Conservation (phyloP, 2,329 filamentous ascomycete genomes). For the Aureobasidium sp. region DNA sequence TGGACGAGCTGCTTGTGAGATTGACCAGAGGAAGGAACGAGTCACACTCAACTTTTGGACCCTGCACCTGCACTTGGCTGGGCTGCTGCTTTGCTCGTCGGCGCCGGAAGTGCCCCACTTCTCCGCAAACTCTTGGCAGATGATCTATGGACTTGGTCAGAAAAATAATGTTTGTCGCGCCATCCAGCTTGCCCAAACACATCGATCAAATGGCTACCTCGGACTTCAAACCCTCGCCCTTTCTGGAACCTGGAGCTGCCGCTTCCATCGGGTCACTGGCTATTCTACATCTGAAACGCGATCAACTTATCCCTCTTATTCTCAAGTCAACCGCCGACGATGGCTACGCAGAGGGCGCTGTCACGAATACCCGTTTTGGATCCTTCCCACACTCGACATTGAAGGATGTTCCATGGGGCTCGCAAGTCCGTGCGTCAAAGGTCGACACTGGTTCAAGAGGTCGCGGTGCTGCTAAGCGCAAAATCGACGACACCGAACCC, state of each 20-base stretch:
- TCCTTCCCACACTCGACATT: constrained; percentile 51
- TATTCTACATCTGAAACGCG: constrained; percentile 80
- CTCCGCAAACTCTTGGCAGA: constrained; percentile 6
- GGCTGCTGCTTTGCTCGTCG: not conserved
- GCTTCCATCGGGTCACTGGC: constrained; percentile 62
- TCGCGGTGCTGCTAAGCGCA: constrained; percentile 43
- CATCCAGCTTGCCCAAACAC: not conserved
- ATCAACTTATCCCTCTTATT: constrained; percentile 70
- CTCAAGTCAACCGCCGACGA: constrained; percentile 31
- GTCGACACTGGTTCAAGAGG: constrained; percentile 90
- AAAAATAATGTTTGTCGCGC: not conserved
- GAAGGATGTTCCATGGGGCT: constrained; percentile 75
- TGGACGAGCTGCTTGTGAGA: not conserved
- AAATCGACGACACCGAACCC: constrained; percentile 39
- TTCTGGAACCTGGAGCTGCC: constrained; percentile 59
- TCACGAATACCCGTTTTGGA: constrained; percentile 85
- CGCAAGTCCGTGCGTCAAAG: constrained; percentile 78
- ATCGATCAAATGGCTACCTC: constrained; percentile 2
- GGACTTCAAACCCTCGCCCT: constrained; percentile 51
- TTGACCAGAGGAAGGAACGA: not conserved
- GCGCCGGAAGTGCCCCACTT: not conserved
- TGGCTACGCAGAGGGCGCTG: constrained; percentile 35
- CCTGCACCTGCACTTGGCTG: not conserved
- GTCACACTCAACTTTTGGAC: not conserved
- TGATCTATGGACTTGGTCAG: not conserved